These are phyloP conservation scores for Manihot esculenta DNA, from an alignment of 441 rosid species.

Conservation along the genomic window DNA sequence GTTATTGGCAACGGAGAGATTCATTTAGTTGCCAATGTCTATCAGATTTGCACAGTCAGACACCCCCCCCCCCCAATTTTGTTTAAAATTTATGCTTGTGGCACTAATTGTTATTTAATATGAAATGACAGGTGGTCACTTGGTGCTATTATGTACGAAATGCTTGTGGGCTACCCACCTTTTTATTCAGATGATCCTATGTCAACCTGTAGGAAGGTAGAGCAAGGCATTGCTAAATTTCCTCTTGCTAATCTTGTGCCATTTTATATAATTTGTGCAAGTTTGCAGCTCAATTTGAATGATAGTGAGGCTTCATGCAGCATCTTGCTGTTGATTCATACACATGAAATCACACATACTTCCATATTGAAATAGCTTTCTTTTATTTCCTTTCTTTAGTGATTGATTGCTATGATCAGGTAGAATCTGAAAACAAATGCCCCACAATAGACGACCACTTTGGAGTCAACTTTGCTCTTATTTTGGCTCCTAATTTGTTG, in stretches of 20 bases:
- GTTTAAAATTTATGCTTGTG: conserved; percentile 10
- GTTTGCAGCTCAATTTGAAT: not conserved
- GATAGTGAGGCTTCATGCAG: not conserved
- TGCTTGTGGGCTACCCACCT: conserved; percentile 97
- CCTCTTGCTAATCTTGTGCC: not conserved
- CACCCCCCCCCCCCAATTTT: conserved; percentile 7
- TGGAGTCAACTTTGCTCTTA: not conserved
- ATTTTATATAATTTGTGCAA: not conserved
- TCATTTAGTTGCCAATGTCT: not conserved
- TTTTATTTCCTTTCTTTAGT: not conserved
- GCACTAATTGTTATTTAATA: conserved; percentile 19
- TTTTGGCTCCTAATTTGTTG: not conserved
- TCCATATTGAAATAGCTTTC: not conserved
- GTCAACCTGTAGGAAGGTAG: conserved; percentile 97
- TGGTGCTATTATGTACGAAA: conserved; percentile 96
- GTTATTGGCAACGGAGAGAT: conserved; percentile 1
- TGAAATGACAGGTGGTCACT: conserved; percentile 83
- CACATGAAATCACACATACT: not conserved
- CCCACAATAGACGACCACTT: not conserved
- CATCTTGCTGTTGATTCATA: not conserved
- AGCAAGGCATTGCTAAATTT: conserved; percentile 4
- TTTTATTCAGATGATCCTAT: conserved; percentile 96
- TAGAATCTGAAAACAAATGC: not conserved
- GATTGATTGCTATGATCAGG: not conserved
- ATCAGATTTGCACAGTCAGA: not conserved